Percentiles rank a stretch among this genome's conserved stretches.
Evolutionary conservation across 345 rosid species (phyloP).

Genomic region (Pugionium dolabratum): DNA sequence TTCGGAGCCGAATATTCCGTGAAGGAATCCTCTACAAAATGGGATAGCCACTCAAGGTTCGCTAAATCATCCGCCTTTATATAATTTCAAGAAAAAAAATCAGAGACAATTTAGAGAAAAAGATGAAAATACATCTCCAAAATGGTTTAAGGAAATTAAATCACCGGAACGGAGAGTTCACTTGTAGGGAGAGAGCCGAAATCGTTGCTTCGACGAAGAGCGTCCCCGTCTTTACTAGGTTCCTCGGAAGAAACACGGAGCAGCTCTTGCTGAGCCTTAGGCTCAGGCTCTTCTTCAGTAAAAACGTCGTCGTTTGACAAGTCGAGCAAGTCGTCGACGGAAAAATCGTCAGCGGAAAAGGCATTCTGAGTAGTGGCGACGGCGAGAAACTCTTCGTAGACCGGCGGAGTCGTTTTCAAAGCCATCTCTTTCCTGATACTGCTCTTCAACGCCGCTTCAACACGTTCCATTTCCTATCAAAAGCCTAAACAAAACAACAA

Average conservation of each 20-base stretch:
- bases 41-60: constrained; percentile 87
- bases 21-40: constrained; percentile 90
- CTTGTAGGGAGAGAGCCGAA: constrained; percentile 49
- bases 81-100: neutral
- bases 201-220: constrained; percentile 20
- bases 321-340: constrained; percentile 79
- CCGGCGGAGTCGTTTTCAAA: constrained; percentile 44
- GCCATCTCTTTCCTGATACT: constrained; percentile 62
- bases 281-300: constrained; percentile 39
- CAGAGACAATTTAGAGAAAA: neutral
- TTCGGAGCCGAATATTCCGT: constrained; percentile 52
- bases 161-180: constrained; percentile 72
- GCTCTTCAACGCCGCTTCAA: constrained; percentile 68
- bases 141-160: neutral
- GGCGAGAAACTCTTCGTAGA: constrained; percentile 45
- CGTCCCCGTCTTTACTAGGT: constrained; percentile 24
- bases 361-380: constrained; percentile 44
- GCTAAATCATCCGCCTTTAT: constrained; percentile 73
- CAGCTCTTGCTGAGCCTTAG: constrained; percentile 34
- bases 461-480: constrained; percentile 52
- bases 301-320: constrained; percentile 67
- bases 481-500: constrained; percentile 5
- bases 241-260: constrained; percentile 33
- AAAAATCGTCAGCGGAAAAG: constrained; percentile 57
- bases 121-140: neutral